Percentiles rank a stretch among this genome's conserved stretches.
phyloP scores from a whole-genome alignment of 2,329 filamentous ascomycete genomes.

The Talaromyces marneffei region DNA sequence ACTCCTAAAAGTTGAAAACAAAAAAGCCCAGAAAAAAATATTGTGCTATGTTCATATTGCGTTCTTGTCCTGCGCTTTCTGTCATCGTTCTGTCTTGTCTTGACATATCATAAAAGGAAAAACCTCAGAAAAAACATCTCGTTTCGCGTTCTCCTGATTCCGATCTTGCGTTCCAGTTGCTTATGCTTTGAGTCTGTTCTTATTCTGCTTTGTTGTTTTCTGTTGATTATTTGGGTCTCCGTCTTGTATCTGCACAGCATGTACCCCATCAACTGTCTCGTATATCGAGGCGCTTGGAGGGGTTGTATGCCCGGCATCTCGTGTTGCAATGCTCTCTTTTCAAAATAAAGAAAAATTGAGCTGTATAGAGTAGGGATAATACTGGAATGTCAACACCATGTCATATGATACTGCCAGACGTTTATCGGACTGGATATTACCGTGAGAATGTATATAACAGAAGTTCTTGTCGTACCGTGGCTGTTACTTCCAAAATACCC shows the following conservation, averaged over 20 bases:
- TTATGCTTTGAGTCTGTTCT: background rate
- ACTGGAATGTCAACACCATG: background rate
- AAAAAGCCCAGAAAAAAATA: background rate
- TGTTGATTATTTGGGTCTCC: background rate
- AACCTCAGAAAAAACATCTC: background rate
- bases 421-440: background rate
- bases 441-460: background rate
- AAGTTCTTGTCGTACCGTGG: background rate
- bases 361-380: background rate
- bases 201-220: background rate
- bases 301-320: background rate
- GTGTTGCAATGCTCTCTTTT: background rate
- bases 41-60: background rate
- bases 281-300: background rate
- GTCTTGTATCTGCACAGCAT: background rate
- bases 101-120: background rate
- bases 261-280: conserved; percentile 2
- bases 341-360: background rate
- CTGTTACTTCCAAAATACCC: conserved; percentile 35
- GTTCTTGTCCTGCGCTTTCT: background rate
- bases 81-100: background rate
- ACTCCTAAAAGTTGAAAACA: background rate
- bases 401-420: background rate
- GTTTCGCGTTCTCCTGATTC: background rate
- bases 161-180: background rate